Conservation (phyloP, 2,329 filamentous ascomycete genomes). For the Phialocephala sp. region DNA sequence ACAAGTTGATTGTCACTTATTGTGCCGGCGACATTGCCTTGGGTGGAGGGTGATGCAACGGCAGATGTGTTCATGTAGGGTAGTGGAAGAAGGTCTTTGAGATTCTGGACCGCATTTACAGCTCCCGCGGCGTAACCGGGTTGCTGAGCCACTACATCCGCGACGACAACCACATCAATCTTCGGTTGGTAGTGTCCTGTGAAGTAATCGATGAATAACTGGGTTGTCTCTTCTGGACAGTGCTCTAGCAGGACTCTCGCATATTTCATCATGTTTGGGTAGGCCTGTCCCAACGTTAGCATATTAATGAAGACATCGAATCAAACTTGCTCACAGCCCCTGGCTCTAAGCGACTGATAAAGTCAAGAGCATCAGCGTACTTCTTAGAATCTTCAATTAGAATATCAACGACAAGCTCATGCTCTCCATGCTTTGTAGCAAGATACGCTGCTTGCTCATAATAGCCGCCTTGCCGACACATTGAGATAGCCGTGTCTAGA, state of each 20-base stretch:
- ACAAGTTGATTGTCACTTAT: conserved; percentile 59
- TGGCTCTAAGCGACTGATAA: conserved; percentile 87
- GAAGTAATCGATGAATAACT: conserved; percentile 93
- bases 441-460: conserved; percentile 96
- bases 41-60: conserved; percentile 57
- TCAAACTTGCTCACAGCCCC: conserved; percentile 61
- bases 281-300: conserved; percentile 61
- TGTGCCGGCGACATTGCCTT: conserved; percentile 56
- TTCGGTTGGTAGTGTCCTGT: conserved; percentile 82
- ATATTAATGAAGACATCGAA: neutral
- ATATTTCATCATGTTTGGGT: conserved; percentile 92
- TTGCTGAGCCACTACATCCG: conserved; percentile 29
- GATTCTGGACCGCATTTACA: conserved; percentile 81
- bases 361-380: conserved; percentile 86
- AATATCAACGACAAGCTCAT: conserved; percentile 93
- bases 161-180: conserved; percentile 54
- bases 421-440: conserved; percentile 91
- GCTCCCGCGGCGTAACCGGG: conserved; percentile 52
- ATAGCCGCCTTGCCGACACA: conserved; percentile 97
- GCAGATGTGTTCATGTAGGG: conserved; percentile 79
- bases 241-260: conserved; percentile 89
- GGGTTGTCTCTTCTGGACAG: conserved; percentile 80
- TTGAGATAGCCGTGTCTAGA: conserved; percentile 92
- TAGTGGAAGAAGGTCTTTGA: conserved; percentile 81
- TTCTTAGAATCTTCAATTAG: conserved; percentile 93